Evolutionary conservation across 352 stramenopile genomes (phyloP).

Genomic region (Globisporangium apiculatum): DNA sequence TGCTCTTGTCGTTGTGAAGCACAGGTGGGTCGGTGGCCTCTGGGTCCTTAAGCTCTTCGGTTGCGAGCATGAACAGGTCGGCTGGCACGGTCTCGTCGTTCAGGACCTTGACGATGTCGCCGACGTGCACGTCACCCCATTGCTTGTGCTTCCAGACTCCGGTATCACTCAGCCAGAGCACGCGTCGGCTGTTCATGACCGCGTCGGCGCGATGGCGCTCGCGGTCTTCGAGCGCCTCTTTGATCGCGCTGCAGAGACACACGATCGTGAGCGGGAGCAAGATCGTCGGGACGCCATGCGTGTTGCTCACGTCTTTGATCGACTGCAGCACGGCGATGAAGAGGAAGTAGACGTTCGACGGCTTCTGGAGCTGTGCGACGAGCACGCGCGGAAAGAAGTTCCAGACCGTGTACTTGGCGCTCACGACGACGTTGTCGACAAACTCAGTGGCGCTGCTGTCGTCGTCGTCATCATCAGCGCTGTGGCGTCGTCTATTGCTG

Average conservation of each 20-base stretch:
- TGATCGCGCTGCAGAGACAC: conserved; percentile 75
- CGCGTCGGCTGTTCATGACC: conserved; percentile 59
- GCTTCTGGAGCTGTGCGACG: conserved; percentile 61
- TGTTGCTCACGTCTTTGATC: conserved; percentile 83
- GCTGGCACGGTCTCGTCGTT: conserved; percentile 59
- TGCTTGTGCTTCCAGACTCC: conserved; percentile 42
- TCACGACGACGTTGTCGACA: conserved; percentile 63
- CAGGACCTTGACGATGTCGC: conserved; percentile 73
- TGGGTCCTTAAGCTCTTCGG: conserved; percentile 43
- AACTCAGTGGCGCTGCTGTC: conserved; percentile 17
- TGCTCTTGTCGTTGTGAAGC: background rate
- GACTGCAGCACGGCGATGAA: conserved; percentile 81
- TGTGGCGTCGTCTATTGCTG: background rate
- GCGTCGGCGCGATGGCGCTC: conserved; percentile 67
- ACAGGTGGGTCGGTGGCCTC: conserved; percentile 17
- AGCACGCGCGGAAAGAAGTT: conserved; percentile 75
- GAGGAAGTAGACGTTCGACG: conserved; percentile 83
- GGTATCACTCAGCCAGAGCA: conserved; percentile 35
- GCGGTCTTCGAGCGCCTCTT: conserved; percentile 78
- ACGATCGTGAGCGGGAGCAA: conserved; percentile 67
- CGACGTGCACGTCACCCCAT: conserved; percentile 70
- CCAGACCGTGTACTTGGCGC: conserved; percentile 74
- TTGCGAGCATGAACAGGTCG: conserved; percentile 63
- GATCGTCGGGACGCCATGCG: conserved; percentile 75
- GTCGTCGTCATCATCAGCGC: background rate